phyloP scores from a whole-genome alignment of 306 rosid species.

The Dalbergia cochinchinensis region DNA sequence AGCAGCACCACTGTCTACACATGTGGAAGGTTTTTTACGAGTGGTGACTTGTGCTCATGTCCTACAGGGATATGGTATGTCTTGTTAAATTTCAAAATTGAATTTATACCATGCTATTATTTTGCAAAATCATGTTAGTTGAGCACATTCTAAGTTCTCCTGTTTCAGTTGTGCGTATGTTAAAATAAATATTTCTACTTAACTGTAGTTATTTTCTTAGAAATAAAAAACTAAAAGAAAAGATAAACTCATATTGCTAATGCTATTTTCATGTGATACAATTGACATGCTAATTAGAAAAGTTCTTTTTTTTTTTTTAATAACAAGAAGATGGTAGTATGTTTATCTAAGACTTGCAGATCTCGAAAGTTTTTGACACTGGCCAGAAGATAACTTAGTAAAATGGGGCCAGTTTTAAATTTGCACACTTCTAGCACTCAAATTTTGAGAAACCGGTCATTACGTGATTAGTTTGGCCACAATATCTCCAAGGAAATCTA shows the following conservation, averaged over 20 bases:
- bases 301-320: background rate
- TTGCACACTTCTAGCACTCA: background rate
- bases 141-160: background rate
- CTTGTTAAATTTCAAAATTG: slow-evolving; percentile 37
- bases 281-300: background rate
- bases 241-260: background rate
- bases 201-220: background rate
- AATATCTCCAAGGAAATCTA: background rate
- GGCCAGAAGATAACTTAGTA: slow-evolving; percentile 8
- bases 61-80: slow-evolving; percentile 95
- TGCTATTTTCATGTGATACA: slow-evolving; percentile 25
- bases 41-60: slow-evolving; percentile 94
- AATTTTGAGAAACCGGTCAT: background rate
- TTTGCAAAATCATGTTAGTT: background rate
- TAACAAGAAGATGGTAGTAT: background rate
- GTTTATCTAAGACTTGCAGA: slow-evolving; percentile 5
- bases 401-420: background rate
- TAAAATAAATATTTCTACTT: background rate
- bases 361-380: background rate
- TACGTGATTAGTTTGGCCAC: background rate
- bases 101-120: slow-evolving; percentile 2
- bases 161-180: background rate
- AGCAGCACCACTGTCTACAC: slow-evolving; percentile 90
- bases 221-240: background rate
- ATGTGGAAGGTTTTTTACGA: slow-evolving; percentile 82